phyloP scores from a whole-genome alignment of 352 stramenopile species.

The Globisporangium solare region DNA sequence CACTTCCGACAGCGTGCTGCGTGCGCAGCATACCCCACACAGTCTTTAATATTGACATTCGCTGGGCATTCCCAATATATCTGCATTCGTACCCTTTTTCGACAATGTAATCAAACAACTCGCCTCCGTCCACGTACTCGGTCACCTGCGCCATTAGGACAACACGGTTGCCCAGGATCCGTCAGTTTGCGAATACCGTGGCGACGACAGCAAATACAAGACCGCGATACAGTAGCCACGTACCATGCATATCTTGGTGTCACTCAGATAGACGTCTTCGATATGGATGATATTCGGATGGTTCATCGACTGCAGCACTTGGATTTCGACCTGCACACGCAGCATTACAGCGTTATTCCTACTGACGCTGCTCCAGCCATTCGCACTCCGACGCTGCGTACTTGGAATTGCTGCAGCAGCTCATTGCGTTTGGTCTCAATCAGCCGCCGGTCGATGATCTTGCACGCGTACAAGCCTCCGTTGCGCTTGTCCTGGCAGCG shows the following conservation, averaged over 20 bases:
- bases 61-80: not conserved
- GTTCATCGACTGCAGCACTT: slow-evolving; percentile 84
- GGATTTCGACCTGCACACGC: slow-evolving; percentile 67
- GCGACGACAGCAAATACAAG: slow-evolving; percentile 5
- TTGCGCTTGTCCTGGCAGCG: slow-evolving; percentile 65
- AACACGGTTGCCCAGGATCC: no score
- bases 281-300: slow-evolving; percentile 91
- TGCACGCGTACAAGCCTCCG: slow-evolving; percentile 63
- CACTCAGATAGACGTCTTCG: slow-evolving; percentile 81
- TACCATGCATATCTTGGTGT: slow-evolving; percentile 86
- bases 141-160: slow-evolving; percentile 49
- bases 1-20: slow-evolving; percentile 79
- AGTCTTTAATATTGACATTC: no score
- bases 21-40: slow-evolving; percentile 9
- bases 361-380: no score
- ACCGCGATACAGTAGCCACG: not conserved
- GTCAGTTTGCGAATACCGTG: no score
- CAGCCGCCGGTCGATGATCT: slow-evolving; percentile 83
- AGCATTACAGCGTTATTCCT: not conserved
- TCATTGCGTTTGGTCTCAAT: slow-evolving; percentile 74
- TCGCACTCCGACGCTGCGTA: slow-evolving; percentile 6
- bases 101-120: slow-evolving; percentile 90
- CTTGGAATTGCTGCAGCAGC: slow-evolving; percentile 85
- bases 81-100: slow-evolving; percentile 59
- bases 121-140: slow-evolving; percentile 82